Base-by-base conservation (phyloP, 129 eudicot genomes). In the Tagetes erecta region DNA sequence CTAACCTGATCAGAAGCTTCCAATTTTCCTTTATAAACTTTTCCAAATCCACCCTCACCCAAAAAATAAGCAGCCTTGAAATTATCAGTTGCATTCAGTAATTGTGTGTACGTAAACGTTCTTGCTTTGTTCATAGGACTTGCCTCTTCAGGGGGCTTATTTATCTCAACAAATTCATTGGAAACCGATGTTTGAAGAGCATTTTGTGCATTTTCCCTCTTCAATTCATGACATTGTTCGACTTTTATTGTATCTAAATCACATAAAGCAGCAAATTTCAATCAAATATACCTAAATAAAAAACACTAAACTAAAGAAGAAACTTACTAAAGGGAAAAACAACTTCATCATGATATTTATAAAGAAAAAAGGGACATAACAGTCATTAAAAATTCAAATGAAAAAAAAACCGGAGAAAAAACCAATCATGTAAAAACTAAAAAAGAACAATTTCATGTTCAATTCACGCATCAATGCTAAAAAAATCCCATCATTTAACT, bases 21-120 rank as follows among this genome's bases (percentile, higher is more conserved):
- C 41, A 94, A 66, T 52, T 55, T 73, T 65, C 98, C 98, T 84
- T 87, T 92, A 65, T 81, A 87, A 36, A 92, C 98, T 80, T 86
- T 89, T 62, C 98, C 98, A 65, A 92, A 92, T 51, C 98, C 98
- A 41, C 98, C 98, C 70, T 92, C 96, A 1, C 98, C 98, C 55
- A 92, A 73, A 76, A 89, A 84, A 75, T 82, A 68, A 33, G 77
- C 92, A 5, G 47, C 66, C 58, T 81, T 87, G 68, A 92, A 92
- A 76, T 84, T 81, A 38, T 82, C 86, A 1, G 98, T 92, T 31
- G 98, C 98, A 4, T 45, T 73, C 56, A 82, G 85, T 69, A 92
- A 73, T 31, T 89, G 83, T 55, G 77, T 75, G 69, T 79, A 92
- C 57, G 86, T 70, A 40, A 92, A 90, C 6, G 86, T 71, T 52